phyloP scores from a whole-genome alignment of 2,329 filamentous ascomycete species.

The Rhinocladiella similis region DNA sequence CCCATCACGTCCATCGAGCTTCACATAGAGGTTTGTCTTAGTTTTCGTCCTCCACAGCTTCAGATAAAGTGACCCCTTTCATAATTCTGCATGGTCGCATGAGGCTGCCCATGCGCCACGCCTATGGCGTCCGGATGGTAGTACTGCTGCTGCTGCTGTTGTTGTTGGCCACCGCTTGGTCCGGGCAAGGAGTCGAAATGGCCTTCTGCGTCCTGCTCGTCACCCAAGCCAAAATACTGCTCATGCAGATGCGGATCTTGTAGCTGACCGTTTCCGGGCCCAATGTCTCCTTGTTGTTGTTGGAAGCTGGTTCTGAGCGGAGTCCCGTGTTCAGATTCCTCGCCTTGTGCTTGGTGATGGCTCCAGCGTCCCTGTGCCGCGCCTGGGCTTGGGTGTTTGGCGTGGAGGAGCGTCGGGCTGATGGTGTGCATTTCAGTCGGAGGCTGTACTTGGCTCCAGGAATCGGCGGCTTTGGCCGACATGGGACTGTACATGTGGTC shows the following conservation, averaged over 20 bases:
- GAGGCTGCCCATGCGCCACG: background rate
- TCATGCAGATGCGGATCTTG: slow-evolving; percentile 29
- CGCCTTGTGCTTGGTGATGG: background rate
- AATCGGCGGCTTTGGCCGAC: slow-evolving; percentile 16
- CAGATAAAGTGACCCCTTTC: background rate
- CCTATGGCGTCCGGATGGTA: background rate
- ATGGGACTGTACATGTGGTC: slow-evolving; percentile 22
- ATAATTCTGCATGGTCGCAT: background rate
- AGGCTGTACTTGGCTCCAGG: slow-evolving; percentile 18
- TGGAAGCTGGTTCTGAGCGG: slow-evolving; percentile 27
- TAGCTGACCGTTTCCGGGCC: slow-evolving; percentile 24
- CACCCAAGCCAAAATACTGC: slow-evolving; percentile 26
- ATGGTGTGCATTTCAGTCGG: slow-evolving; percentile 28
- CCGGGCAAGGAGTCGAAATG: slow-evolving; percentile 3
- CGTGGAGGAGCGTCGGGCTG: slow-evolving; percentile 17
- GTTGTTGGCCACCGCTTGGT: slow-evolving; percentile 5
- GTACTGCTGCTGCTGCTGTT: background rate
- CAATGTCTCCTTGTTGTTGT: slow-evolving; percentile 19
- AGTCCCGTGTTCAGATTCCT: slow-evolving; percentile 13
- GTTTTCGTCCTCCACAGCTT: background rate
- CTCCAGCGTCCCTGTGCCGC: slow-evolving; percentile 25
- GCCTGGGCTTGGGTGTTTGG: slow-evolving; percentile 25
- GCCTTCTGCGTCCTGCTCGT: slow-evolving; percentile 7
- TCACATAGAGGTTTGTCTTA: too few species aligned
- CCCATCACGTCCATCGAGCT: background rate